Evolutionary conservation across 2,329 filamentous ascomycete species (phyloP).

Genomic region (Claviceps sp.): DNA sequence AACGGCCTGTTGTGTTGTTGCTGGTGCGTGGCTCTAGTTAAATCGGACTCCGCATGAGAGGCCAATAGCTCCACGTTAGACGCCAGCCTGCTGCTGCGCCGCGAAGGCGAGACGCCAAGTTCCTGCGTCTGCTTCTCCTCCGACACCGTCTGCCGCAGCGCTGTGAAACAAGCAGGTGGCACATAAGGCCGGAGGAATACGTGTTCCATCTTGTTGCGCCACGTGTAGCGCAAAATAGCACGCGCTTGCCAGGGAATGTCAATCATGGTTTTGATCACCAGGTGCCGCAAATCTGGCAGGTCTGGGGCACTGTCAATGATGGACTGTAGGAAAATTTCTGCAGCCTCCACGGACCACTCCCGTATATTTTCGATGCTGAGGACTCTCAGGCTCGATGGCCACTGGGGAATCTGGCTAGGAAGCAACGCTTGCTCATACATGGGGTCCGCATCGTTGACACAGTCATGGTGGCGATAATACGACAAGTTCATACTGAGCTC

Average conservation of each 20-base stretch:
- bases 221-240: constrained; percentile 63
- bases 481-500: constrained; percentile 64
- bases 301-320: constrained; percentile 57
- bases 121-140: constrained; percentile 10
- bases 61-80: constrained; percentile 14
- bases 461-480: constrained; percentile 58
- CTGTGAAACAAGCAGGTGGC: constrained; percentile 22
- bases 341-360: constrained; percentile 56
- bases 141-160: constrained; percentile 10
- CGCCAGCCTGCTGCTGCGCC: constrained; percentile 25
- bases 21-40: constrained; percentile 7
- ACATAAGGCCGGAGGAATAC: constrained; percentile 45
- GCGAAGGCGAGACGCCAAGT: constrained; percentile 16
- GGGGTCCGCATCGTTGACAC: constrained; percentile 59
- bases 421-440: constrained; percentile 57
- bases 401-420: constrained; percentile 54
- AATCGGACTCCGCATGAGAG: constrained; percentile 6
- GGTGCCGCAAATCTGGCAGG: constrained; percentile 52
- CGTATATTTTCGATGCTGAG: constrained; percentile 68
- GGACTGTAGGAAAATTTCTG: constrained; percentile 66
- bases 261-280: constrained; percentile 66
- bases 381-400: constrained; percentile 58
- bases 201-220: constrained; percentile 56
- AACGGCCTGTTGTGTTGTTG: constrained; percentile 13
- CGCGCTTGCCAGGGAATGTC: constrained; percentile 72